A percentile compares a stretch with the other conserved stretches of the same genome.
phyloP scores from a whole-genome alignment of 108 stramenopile species.

The Cyclotella atomus region DNA sequence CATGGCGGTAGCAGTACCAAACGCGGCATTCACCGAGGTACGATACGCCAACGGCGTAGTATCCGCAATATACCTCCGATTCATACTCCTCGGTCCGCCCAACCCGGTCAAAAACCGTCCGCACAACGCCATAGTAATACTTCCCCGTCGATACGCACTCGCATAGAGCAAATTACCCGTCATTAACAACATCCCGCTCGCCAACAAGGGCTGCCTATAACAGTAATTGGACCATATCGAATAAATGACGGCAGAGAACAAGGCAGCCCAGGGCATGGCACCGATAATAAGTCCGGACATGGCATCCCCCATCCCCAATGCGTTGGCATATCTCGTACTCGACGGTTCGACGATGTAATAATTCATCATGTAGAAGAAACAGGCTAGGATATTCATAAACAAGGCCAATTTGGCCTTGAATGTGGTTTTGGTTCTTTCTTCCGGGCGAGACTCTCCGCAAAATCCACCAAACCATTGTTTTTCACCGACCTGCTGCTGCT shows the following conservation, averaged over 20 bases:
- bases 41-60: constrained; percentile 68
- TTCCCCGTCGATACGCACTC: constrained; percentile 60
- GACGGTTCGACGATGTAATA: constrained; percentile 94
- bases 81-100: constrained; percentile 84
- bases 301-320: constrained; percentile 80
- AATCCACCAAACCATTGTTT: constrained; percentile 28
- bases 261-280: constrained; percentile 87
- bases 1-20: constrained; percentile 81
- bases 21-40: constrained; percentile 81
- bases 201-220: constrained; percentile 76
- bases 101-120: constrained; percentile 86
- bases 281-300: constrained; percentile 85
- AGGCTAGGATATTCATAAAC: constrained; percentile 71
- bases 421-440: constrained; percentile 1
- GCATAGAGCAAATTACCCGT: constrained; percentile 83
- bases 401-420: constrained; percentile 31
- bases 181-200: constrained; percentile 67
- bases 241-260: constrained; percentile 72
- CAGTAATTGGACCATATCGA: constrained; percentile 84
- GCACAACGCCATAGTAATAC: constrained; percentile 67
- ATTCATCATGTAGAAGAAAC: constrained; percentile 91
- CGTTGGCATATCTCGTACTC: constrained; percentile 80
- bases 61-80: constrained; percentile 91
- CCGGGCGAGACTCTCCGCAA: constrained; percentile 7
- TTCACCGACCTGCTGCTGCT: not conserved